Evolutionary conservation across 768 basidiomycete genomes (phyloP).

Genomic region (Lactarius indigo): DNA sequence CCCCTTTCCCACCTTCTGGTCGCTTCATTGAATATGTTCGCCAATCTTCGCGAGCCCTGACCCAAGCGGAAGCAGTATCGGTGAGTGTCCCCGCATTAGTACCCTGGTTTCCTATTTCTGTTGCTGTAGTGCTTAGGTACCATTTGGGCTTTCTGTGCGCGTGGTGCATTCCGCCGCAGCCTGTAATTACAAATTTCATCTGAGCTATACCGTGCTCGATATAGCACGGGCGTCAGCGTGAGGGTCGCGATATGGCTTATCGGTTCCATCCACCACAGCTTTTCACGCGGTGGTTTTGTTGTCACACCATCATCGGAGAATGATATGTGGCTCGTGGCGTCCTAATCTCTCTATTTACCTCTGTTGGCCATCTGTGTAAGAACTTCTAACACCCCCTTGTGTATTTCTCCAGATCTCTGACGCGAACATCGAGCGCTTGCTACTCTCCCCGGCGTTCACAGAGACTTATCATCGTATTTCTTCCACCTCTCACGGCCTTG

Average conservation of each 20-base stretch:
- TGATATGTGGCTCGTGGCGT: conserved; percentile 11
- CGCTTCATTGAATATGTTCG: conserved; percentile 50
- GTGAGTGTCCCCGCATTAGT: conserved; percentile 38
- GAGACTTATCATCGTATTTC: conserved; percentile 61
- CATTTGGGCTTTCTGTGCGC: background rate
- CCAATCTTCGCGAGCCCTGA: conserved; percentile 47
- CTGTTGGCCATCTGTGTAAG: background rate
- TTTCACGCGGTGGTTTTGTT: background rate
- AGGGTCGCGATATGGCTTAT: background rate
- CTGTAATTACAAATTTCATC: background rate
- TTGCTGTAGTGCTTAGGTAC: background rate
- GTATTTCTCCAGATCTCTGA: conserved; percentile 47
- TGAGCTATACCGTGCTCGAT: background rate
- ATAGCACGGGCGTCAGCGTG: background rate
- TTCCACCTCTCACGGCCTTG: conserved; percentile 56
- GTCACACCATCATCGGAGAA: conserved; percentile 4
- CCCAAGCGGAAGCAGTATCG: conserved; percentile 45
- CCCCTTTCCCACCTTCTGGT: conserved; percentile 44
- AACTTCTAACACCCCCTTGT: conserved; percentile 2
- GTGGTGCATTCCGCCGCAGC: background rate
- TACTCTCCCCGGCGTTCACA: conserved; percentile 62
- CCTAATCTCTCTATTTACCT: background rate
- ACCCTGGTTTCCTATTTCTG: conserved; percentile 1
- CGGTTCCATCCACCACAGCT: background rate
- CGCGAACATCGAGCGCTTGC: conserved; percentile 54